Evolutionary conservation across 805 yeast genomes (phyloP), one percentile per base, ranked within the genome.

Genomic region (Vanderwaltozyma polyspora): DNA sequence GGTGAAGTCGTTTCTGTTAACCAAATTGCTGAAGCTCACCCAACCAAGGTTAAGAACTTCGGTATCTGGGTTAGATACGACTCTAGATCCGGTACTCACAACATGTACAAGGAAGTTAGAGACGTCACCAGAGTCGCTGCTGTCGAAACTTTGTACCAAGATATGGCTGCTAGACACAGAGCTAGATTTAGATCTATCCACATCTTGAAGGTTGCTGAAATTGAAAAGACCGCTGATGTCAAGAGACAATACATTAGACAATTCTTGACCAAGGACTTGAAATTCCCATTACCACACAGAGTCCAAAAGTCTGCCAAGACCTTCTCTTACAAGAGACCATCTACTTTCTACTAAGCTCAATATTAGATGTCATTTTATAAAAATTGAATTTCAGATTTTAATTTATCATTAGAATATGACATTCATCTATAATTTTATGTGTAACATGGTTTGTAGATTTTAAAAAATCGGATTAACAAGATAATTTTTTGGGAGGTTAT

Each of bases 31-130:
- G 99, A 91, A 76, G 72, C 86, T 66, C 83, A 76, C 76, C 97
- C 98, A 72, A 84, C 95, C 73, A 87, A 84, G 78, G 97, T 91
- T 64, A 91, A 91, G 87, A 91, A 87, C 84, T 91, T 87, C 67
- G 98, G 96, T 76, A 69, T 91, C 75, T 91, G 99, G 99, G 82
- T 91, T 68, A 87, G 98, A 78, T 91, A 91, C 83, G 98, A 91
- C 68, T 91, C 99, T 53, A 93, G 99, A 82, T 91, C 98, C 56
- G 99, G 99, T 76, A 87, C 95, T 63, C 98, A 91, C 94, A 91
- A 91, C 93, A 91, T 91, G 96, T 91, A 91, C 95, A 91, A 91
- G 79, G 99, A 91, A 77, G 84, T 85, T 91, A 86, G 98, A 74
- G 98, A 89, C 62, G 94, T 89, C 59, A 72, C 95, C 76, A 91